phyloP scores from a whole-genome alignment of 805 yeast genomes.

The Candida nitratophila region DNA sequence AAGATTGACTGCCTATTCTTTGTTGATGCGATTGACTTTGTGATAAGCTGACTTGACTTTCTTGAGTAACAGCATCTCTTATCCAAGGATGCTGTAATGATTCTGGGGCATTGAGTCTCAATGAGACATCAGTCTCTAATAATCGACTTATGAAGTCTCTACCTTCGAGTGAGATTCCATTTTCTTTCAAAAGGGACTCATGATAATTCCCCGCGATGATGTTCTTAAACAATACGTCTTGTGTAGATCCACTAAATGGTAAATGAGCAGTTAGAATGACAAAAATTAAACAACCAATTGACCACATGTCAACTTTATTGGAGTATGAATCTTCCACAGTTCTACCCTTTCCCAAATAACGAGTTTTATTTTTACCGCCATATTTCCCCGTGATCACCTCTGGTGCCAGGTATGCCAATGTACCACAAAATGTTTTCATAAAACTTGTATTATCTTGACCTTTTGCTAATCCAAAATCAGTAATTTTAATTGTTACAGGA shows the following conservation, averaged over 20 bases:
- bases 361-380: conserved; percentile 24
- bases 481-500: conserved; percentile 85
- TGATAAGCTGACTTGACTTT: conserved; percentile 48
- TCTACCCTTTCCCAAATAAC: conserved; percentile 27
- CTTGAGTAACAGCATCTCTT: conserved; percentile 20
- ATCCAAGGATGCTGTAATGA: conserved; percentile 86
- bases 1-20: conserved; percentile 24
- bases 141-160: conserved; percentile 63
- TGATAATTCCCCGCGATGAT: conserved; percentile 76
- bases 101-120: conserved; percentile 64
- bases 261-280: conserved; percentile 88
- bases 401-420: conserved; percentile 95
- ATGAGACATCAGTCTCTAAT: conserved; percentile 68
- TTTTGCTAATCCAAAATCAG: conserved; percentile 96
- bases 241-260: conserved; percentile 92
- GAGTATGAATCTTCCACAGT: conserved; percentile 48
- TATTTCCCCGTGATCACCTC: conserved; percentile 66
- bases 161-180: conserved; percentile 43
- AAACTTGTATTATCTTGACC: conserved; percentile 76
- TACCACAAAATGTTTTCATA: conserved; percentile 96
- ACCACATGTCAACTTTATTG: conserved; percentile 94
- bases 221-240: conserved; percentile 72
- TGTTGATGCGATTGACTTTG: conserved; percentile 68
- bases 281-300: conserved; percentile 88
- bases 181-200: conserved; percentile 62